phyloP scores from a whole-genome alignment of 2,329 filamentous ascomycete genomes.

The Cladosporium cucumerinum region DNA sequence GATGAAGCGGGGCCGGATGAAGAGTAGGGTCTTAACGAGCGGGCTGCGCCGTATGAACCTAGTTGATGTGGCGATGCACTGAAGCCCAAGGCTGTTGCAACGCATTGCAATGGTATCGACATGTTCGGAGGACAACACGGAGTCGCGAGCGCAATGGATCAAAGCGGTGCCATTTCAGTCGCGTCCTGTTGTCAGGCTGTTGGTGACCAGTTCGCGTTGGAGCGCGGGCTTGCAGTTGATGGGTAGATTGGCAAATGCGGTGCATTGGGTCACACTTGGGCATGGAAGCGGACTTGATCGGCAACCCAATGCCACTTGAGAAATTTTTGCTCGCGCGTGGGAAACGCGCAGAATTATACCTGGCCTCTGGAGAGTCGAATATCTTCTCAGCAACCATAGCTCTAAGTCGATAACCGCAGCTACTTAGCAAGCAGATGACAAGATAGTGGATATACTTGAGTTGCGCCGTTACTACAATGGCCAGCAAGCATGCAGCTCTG shows the following conservation, averaged over 20 bases:
- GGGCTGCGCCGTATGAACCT: not conserved
- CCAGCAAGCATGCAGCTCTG: conserved; percentile 17
- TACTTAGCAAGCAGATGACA: conserved; percentile 18
- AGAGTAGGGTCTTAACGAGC: not conserved
- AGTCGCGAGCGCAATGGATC: not conserved
- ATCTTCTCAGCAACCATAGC: conserved; percentile 20
- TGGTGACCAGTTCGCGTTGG: too few relatives aligned
- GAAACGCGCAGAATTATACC: conserved; percentile 8
- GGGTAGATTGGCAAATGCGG: conserved; percentile 8
- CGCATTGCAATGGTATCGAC: not conserved
- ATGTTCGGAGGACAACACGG: not conserved
- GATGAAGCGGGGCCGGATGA: not conserved
- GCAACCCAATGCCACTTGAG: conserved; percentile 2
- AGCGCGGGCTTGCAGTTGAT: not conserved
- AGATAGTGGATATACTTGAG: conserved; percentile 19
- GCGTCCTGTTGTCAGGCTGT: not conserved
- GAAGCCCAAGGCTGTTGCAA: not conserved
- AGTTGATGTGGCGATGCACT: not conserved
- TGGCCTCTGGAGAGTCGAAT: conserved; percentile 16
- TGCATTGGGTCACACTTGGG: conserved; percentile 7
- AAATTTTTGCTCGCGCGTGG: conserved; percentile 15
- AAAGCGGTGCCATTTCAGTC: not conserved
- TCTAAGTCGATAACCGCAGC: conserved; percentile 27
- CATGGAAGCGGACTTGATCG: conserved; percentile 5
- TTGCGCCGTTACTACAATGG: conserved; percentile 5